These are phyloP conservation scores for Entrophospora sp. DNA, from an alignment of 192 early-diverging fungal species.

Conservation along the genomic window DNA sequence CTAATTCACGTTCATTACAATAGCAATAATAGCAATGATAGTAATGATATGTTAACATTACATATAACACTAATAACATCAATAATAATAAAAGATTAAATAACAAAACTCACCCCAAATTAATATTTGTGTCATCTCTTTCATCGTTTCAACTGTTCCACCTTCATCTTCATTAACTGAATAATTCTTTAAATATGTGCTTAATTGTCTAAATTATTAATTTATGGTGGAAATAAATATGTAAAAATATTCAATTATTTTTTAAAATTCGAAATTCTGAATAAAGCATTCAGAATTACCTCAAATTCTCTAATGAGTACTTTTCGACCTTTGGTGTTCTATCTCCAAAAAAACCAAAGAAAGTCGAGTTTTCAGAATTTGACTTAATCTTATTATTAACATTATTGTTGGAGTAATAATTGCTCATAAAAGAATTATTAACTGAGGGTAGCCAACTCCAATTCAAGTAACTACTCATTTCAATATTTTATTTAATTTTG, in stretches of 20 bases:
- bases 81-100: background rate
- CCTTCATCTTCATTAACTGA: conserved; percentile 29
- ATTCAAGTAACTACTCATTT: too few species aligned
- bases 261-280: background rate
- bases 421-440: too few species aligned
- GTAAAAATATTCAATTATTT: background rate
- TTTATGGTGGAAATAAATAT: background rate
- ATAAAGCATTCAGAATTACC: background rate
- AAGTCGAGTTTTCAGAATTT: too few species aligned
- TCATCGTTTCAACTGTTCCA: conserved; percentile 24
- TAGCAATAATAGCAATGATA: background rate
- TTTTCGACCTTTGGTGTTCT: background rate
- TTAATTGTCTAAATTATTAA: conserved; percentile 20
- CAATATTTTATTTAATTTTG: too few species aligned
- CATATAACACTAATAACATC: background rate
- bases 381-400: too few species aligned
- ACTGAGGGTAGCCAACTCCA: too few species aligned
- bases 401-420: too few species aligned
- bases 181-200: conserved; percentile 23
- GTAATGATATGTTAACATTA: conserved; percentile 8
- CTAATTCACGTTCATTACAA: background rate
- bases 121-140: conserved; percentile 35
- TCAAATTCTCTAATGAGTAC: background rate
- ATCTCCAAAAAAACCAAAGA: too few species aligned
- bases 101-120: conserved; percentile 32